Evolutionary conservation across 192 early-diverging fungal species (phyloP), one percentile per base, ranked within the genome.

Genomic region (Entomortierella parvispora): DNA sequence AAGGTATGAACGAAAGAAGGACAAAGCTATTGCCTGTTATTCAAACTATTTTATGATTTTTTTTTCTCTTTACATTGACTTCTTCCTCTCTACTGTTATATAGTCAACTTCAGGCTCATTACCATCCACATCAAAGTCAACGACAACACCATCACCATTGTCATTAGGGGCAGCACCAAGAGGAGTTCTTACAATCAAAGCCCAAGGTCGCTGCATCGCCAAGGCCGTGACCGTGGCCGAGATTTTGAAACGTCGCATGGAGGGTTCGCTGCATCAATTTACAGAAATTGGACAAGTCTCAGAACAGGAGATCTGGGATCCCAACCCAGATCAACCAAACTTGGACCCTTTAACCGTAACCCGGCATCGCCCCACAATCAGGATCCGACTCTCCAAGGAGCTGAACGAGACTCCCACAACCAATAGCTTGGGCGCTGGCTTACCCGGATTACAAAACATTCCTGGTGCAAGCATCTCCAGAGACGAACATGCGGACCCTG

Each of bases 161-260:
- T n/a, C n/a, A n/a, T n/a, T n/a, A n/a, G n/a, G n/a, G n/a, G n/a
- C n/a, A n/a, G n/a, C 29, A 23, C 51, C 48, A 15, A 33, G 57
- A 18, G 71, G 71, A 26, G 64, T 75, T 33, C 64, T 75, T 7
- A 75, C 71, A 11, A 61, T 75, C 44, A 75, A 75, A 50, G 71
- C 71, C 3, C 71, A 86, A 55, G 90, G 90, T 0, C 66, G 71
- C 26, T 58, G 82, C 28, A 80, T 92, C 44, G 88, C 86, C 37
- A 91, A 90, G 28, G 83, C 90, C 22, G 85, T 92, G 1, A 82
- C 90, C 0, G 85, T 92, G 17, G 84, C 83, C 8, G 90, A 92
- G 58, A 92, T 92, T 34, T 79, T 89, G 22, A 92, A 91, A 47
- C 79, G 90, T 47, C 53, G 79, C 1, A 65, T 89, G 71, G 82